Conservation (phyloP, 179 eudicot species). For the Patellifolia procumbens region DNA sequence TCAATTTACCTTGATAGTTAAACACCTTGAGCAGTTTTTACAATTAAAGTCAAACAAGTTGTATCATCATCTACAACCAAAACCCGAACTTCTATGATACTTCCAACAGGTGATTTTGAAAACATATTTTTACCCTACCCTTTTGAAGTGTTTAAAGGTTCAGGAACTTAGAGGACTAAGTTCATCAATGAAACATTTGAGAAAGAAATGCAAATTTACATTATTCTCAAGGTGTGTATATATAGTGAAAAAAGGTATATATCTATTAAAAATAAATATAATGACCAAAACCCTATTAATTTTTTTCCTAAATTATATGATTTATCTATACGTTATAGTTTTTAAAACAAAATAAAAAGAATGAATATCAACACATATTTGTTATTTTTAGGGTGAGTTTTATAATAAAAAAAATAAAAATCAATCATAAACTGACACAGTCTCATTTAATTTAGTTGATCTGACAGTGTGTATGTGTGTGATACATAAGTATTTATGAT, state of each 20-base stretch:
- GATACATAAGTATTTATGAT: no score
- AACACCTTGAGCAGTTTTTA: slow-evolving; percentile 18
- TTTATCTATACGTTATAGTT: no score
- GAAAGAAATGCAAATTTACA: neutral
- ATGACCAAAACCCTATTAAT: neutral
- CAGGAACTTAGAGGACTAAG: neutral
- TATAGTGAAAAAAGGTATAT: neutral
- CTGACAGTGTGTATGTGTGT: no score
- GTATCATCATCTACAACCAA: slow-evolving; percentile 29
- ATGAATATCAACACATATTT: neutral
- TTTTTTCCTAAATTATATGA: no score
- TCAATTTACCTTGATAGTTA: slow-evolving; percentile 26
- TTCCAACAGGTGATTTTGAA: neutral
- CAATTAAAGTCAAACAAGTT: slow-evolving; percentile 11
- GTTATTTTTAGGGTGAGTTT: no score
- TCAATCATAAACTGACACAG: no score
- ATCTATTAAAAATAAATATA: neutral
- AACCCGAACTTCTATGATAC: neutral
- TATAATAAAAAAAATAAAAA: no score
- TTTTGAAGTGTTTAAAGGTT: neutral
- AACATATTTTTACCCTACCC: neutral
- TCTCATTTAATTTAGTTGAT: no score
- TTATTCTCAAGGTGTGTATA: neutral
- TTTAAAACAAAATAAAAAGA: neutral
- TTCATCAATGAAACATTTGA: neutral